Evolutionary conservation across 2,329 filamentous ascomycete genomes (phyloP).

Genomic region (Remersonia thermophila): DNA sequence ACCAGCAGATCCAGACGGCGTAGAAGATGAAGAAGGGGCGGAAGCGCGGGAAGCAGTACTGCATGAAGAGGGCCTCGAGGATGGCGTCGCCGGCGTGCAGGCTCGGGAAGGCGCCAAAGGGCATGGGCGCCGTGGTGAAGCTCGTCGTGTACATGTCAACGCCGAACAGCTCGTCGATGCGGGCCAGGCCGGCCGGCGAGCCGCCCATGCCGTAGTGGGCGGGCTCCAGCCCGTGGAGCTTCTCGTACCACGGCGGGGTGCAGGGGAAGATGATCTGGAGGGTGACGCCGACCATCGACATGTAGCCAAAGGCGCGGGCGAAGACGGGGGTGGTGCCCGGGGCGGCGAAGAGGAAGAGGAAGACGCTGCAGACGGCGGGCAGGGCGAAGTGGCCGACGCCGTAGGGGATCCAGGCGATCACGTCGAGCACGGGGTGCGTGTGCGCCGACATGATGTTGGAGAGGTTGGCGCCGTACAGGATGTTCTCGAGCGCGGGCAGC

Average conservation of each 20-base stretch:
- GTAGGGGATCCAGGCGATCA: slow-evolving; percentile 89
- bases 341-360: slow-evolving; percentile 81
- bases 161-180: slow-evolving; percentile 81
- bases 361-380: slow-evolving; percentile 62
- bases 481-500: slow-evolving; percentile 86
- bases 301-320: slow-evolving; percentile 79
- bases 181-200: slow-evolving; percentile 76
- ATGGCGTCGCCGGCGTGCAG: slow-evolving; percentile 84
- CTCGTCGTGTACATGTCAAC: slow-evolving; percentile 86
- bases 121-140: slow-evolving; percentile 80
- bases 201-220: slow-evolving; percentile 87
- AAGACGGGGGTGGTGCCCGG: slow-evolving; percentile 78
- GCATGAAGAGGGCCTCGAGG: slow-evolving; percentile 84
- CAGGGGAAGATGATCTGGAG: slow-evolving; percentile 88
- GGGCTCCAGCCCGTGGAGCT: slow-evolving; percentile 76
- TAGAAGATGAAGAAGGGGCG: slow-evolving; percentile 72
- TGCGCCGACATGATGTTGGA: slow-evolving; percentile 92
- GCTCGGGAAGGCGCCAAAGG: slow-evolving; percentile 91
- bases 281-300: slow-evolving; percentile 76
- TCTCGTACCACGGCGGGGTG: slow-evolving; percentile 95
- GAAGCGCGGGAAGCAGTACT: slow-evolving; percentile 76
- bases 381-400: slow-evolving; percentile 82
- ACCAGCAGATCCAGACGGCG: slow-evolving; percentile 93
- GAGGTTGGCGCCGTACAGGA: slow-evolving; percentile 88
- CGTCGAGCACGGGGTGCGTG: slow-evolving; percentile 68